Evolutionary conservation across 1,139 yeast genomes (phyloP).

Genomic region (Pichia cactophila): DNA sequence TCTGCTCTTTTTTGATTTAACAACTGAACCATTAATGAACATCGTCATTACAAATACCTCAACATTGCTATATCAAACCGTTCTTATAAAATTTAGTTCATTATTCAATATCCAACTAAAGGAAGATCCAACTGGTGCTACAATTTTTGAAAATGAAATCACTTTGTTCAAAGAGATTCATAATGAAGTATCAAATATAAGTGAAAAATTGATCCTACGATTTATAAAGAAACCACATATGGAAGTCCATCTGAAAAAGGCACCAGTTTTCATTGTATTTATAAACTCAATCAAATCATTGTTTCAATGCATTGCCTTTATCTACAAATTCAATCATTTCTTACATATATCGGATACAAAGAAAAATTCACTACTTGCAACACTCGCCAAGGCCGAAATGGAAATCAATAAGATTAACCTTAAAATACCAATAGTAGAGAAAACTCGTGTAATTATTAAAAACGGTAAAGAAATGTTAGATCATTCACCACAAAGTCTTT

Average conservation of each 20-base stretch:
- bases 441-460: constrained; percentile 12
- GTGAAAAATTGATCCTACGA: constrained; percentile 16
- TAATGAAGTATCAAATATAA: constrained; percentile 17
- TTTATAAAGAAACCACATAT: constrained; percentile 17
- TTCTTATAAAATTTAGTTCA: constrained; percentile 21
- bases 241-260: constrained; percentile 14
- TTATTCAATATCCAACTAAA: constrained; percentile 17
- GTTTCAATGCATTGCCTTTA: constrained; percentile 22
- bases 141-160: constrained; percentile 16
- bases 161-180: constrained; percentile 17
- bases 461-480: constrained; percentile 16
- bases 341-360: constrained; percentile 9
- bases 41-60: constrained; percentile 22
- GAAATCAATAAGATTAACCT: constrained; percentile 6
- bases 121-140: constrained; percentile 12
- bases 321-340: constrained; percentile 15
- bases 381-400: constrained; percentile 5
- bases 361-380: constrained; percentile 7
- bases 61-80: constrained; percentile 22
- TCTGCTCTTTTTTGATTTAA: constrained; percentile 21
- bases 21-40: constrained; percentile 21
- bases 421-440: constrained; percentile 13
- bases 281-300: constrained; percentile 23
- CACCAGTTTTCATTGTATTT: constrained; percentile 22
- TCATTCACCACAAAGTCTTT: constrained; percentile 14